phyloP scores from a whole-genome alignment of 495 filamentous ascomycete species.

The Hypomontagnella submonticulosa region DNA sequence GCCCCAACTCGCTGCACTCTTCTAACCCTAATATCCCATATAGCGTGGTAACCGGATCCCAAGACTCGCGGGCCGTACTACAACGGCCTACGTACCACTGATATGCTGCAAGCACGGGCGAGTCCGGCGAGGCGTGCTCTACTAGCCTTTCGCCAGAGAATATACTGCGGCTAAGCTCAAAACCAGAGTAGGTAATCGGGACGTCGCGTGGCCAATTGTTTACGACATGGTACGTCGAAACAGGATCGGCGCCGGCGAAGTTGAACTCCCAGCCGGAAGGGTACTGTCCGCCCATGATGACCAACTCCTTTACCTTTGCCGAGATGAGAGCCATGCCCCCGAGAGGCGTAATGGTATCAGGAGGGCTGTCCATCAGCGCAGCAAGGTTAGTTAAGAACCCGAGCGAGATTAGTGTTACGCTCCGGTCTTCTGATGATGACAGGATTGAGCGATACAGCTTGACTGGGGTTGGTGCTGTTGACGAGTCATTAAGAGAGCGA shows the following conservation, averaged over 20 bases:
- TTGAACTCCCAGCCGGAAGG: conserved; percentile 58
- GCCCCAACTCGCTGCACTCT: conserved; percentile 45
- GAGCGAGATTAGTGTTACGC: conserved; percentile 58
- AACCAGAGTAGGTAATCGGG: conserved; percentile 50
- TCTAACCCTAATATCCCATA: conserved; percentile 57
- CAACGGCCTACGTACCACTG: conserved; percentile 40
- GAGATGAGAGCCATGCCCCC: conserved; percentile 51
- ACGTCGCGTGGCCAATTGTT: conserved; percentile 52
- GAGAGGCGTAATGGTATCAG: conserved; percentile 49
- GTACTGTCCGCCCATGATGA: conserved; percentile 60
- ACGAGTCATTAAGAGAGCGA: conserved; percentile 46
- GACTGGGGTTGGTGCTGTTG: conserved; percentile 57
- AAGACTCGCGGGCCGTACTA: conserved; percentile 47
- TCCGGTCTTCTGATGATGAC: conserved; percentile 47
- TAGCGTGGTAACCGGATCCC: conserved; percentile 58
- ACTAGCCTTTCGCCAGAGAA: conserved; percentile 51
- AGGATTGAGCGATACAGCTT: conserved; percentile 55
- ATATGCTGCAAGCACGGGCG: conserved; percentile 57
- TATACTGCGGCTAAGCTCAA: conserved; percentile 51
- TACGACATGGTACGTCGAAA: conserved; percentile 50
- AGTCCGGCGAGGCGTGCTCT: conserved; percentile 42
- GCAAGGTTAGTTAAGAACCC: conserved; percentile 59
- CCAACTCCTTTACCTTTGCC: conserved; percentile 56
- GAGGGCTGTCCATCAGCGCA: conserved; percentile 51
- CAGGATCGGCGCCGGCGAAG: conserved; percentile 53